phyloP scores from a whole-genome alignment of 345 rosid genomes.

The Citrus australasica region DNA sequence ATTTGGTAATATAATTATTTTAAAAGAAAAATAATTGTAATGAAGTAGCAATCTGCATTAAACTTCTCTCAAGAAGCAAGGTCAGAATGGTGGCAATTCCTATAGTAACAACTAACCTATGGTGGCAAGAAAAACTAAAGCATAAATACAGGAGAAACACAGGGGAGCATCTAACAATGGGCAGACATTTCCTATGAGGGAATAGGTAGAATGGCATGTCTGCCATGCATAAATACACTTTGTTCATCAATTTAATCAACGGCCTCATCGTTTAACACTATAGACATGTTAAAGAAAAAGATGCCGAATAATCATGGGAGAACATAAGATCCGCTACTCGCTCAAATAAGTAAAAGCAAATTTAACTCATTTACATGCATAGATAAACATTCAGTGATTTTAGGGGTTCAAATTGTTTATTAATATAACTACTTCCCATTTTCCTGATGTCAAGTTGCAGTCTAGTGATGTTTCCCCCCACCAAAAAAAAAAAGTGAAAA shows the following conservation, averaged over 20 bases:
- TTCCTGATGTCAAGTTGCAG: constrained; percentile 5
- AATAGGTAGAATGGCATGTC: background rate
- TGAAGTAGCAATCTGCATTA: background rate
- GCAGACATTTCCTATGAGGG: background rate
- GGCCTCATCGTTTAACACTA: background rate
- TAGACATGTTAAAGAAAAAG: background rate
- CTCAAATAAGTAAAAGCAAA: background rate
- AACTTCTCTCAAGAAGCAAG: background rate
- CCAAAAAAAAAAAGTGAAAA: too few relatives aligned
- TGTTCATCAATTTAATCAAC: background rate
- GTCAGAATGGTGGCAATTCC: background rate
- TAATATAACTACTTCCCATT: background rate
- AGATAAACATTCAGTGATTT: background rate
- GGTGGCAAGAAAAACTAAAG: background rate
- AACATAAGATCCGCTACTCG: background rate
- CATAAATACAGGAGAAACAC: background rate
- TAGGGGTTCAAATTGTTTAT: background rate
- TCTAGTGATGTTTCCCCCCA: background rate
- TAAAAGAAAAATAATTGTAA: constrained; percentile 1
- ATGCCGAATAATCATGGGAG: background rate
- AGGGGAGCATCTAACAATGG: background rate
- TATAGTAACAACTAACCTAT: background rate
- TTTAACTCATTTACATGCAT: background rate
- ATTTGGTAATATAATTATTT: constrained; percentile 5
- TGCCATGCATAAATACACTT: background rate